These are phyloP conservation scores for Aegilops sharonensis DNA, from an alignment of 176 grass and related monocot genomes.

Conservation along the genomic window DNA sequence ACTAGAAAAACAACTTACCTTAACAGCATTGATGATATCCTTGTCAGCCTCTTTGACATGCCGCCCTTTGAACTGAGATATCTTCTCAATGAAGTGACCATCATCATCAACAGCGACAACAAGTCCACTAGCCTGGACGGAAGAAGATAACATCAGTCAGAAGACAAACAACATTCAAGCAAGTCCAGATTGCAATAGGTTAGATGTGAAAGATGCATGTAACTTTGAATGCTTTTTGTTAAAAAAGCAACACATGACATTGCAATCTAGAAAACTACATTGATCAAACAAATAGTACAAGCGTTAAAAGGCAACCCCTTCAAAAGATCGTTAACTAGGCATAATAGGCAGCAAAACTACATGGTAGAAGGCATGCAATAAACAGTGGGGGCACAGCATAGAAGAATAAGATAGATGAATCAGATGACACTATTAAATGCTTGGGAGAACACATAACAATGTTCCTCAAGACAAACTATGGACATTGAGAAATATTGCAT, in stretches of 20 bases:
- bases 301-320: background rate
- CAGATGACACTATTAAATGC: slow-evolving; percentile 6
- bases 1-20: slow-evolving; percentile 54
- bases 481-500: background rate
- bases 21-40: slow-evolving; percentile 80
- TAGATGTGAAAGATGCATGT: background rate
- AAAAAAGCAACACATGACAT: background rate
- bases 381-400: background rate
- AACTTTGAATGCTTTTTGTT: background rate
- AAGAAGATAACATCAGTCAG: background rate
- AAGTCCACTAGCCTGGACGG: slow-evolving; percentile 62
- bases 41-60: slow-evolving; percentile 97
- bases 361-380: background rate
- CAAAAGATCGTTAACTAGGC: background rate
- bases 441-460: background rate
- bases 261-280: background rate
- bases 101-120: slow-evolving; percentile 95
- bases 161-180: background rate
- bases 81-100: slow-evolving; percentile 78
- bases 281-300: background rate
- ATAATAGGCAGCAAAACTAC: slow-evolving; percentile 11
- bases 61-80: slow-evolving; percentile 69
- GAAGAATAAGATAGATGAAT: background rate
- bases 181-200: slow-evolving; percentile 1
- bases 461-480: background rate